Conservation (phyloP, 257 asterid genomes). For the Plantago major region DNA sequence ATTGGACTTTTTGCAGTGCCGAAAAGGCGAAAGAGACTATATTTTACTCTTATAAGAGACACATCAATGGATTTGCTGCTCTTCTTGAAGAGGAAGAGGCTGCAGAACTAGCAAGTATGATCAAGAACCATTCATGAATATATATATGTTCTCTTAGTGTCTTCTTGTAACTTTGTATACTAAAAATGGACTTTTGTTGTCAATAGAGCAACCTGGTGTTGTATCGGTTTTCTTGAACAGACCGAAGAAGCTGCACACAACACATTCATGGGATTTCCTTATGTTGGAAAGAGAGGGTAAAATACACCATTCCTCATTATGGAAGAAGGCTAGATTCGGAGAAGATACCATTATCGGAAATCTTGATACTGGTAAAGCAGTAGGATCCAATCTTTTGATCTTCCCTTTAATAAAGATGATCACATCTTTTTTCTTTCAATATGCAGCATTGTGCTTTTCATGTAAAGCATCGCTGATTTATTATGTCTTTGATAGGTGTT, state of each 20-base stretch:
- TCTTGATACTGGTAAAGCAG: constrained; percentile 52
- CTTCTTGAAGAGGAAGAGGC: constrained; percentile 67
- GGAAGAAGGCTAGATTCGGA: constrained; percentile 61
- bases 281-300: constrained; percentile 38
- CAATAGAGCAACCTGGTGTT: constrained; percentile 53
- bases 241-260: constrained; percentile 55
- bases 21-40: constrained; percentile 58
- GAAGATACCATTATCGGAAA: constrained; percentile 57
- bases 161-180: neutral
- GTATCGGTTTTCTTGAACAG: constrained; percentile 50
- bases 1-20: constrained; percentile 25
- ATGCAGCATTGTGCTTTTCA: constrained; percentile 3
- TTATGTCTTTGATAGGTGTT: constrained; percentile 39
- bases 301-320: constrained; percentile 33
- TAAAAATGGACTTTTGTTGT: neutral
- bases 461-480: neutral
- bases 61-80: constrained; percentile 80
- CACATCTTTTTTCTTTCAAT: constrained; percentile 1
- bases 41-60: constrained; percentile 52
- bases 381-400: too few species aligned
- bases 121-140: neutral
- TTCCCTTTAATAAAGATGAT: too few species aligned
- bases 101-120: constrained; percentile 42
- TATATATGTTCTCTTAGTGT: neutral
- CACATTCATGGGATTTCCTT: constrained; percentile 76